Base-by-base conservation (phyloP, 1,284 basidiomycete species). In the Ganoderma multipileum region DNA sequence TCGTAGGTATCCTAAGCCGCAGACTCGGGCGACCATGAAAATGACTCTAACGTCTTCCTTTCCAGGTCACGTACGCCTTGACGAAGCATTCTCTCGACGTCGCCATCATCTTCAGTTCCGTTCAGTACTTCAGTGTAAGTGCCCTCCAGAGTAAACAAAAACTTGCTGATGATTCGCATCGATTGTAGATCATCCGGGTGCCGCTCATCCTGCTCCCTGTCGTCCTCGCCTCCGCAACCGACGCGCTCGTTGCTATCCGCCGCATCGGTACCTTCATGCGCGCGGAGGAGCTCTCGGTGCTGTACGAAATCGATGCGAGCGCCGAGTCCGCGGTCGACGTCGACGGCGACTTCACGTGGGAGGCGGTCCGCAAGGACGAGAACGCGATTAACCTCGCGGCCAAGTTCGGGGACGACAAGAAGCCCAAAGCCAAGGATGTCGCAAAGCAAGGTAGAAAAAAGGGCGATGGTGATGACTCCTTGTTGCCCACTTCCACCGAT, bases 51-150 rank as follows among this genome's bases (percentile, higher is more conserved):
- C 42, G 23, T 28, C 26, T 12, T 20, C 0, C 59, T 14, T 44
- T 28, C 7, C 33, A 90, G 88, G 87, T 95, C 75, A 91, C 91
- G 0, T 95, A 94, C 76, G 84, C 86, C 0, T 79, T 90, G 16
- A 88, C 83, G 33, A 89, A 90, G 2, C 89, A 94, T 76, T 74
- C 83, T 2, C 85, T 95, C 52, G 86, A 90, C 72, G 82, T 92
- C 9, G 90, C 91, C 2, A 84, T 86, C 73, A 91, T 95, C 69
- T 95, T 95, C 80, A 86, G 87, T 20, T 89, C 89, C 14, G 79
- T 96, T 14, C 89, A 92, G 70, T 84, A 91, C 68, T 93, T 95
- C 84, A 91, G 92, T 74, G 87, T 94, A 65, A 71, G 88, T 26
- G 7, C 47, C 4, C 23, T 76, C 16, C 18, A 3, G 12, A 16